phyloP scores from a whole-genome alignment of 805 yeast genomes.

The Starmerella apicola region DNA sequence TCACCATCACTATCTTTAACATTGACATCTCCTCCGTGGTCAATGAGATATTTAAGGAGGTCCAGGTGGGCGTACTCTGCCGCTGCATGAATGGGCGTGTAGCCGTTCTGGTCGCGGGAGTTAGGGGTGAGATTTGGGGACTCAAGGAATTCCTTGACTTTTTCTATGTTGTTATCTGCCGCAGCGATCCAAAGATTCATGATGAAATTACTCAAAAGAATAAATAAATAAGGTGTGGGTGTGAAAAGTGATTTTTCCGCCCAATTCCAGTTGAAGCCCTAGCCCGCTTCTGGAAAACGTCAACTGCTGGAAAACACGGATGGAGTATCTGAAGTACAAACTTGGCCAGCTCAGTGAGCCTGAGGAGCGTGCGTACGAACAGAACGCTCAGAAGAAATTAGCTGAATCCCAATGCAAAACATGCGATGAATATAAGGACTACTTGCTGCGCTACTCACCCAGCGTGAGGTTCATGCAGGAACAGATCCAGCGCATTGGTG shows the following conservation, averaged over 20 bases:
- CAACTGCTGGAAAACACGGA: slow-evolving; percentile 5
- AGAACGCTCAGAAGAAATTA: slow-evolving; percentile 34
- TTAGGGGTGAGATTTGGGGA: slow-evolving; percentile 49
- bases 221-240: too few relatives aligned
- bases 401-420: slow-evolving; percentile 58
- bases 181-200: slow-evolving; percentile 89
- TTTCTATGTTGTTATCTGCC: slow-evolving; percentile 58
- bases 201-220: too few relatives aligned
- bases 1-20: slow-evolving; percentile 83
- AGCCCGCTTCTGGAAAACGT: too few relatives aligned
- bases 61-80: slow-evolving; percentile 80
- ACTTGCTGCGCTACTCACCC: slow-evolving; percentile 66
- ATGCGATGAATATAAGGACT: slow-evolving; percentile 67
- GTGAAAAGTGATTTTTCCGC: too few relatives aligned
- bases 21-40: slow-evolving; percentile 66
- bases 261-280: too few relatives aligned
- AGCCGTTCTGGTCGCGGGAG: slow-evolving; percentile 81
- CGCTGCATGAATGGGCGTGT: slow-evolving; percentile 96
- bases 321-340: slow-evolving; percentile 14
- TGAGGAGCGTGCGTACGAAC: slow-evolving; percentile 6
- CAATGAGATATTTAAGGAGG: slow-evolving; percentile 45
- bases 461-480: slow-evolving; percentile 77
- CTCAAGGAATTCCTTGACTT: slow-evolving; percentile 45
- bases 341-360: slow-evolving; percentile 12
- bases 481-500: slow-evolving; percentile 59